These are phyloP conservation scores for Blastobotrys apis DNA, from an alignment of 1,139 yeast genomes.

Conservation along the genomic window DNA sequence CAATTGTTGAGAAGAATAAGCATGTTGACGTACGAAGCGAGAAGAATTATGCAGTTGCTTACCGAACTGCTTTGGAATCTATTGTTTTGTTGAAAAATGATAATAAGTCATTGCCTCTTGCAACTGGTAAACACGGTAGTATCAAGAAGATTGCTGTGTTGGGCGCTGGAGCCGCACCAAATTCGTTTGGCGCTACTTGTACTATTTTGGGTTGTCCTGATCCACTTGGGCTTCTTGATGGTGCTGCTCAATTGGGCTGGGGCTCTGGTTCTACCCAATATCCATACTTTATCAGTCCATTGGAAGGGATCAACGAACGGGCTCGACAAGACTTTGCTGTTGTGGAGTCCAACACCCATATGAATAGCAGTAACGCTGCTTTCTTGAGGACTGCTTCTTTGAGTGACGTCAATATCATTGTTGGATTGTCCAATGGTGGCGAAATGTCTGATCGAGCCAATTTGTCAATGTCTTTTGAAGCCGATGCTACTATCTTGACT, in stretches of 20 bases:
- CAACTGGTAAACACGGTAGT: slow-evolving; percentile 10
- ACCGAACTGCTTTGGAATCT: slow-evolving; percentile 55
- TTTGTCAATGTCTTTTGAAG: slow-evolving; percentile 55
- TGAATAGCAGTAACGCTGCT: slow-evolving; percentile 18
- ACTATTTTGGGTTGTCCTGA: slow-evolving; percentile 25
- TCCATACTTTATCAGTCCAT: slow-evolving; percentile 54
- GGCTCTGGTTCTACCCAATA: slow-evolving; percentile 47
- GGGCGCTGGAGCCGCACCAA: slow-evolving; percentile 22
- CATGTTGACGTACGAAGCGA: slow-evolving; percentile 52
- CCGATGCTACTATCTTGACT: slow-evolving; percentile 54
- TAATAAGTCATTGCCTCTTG: slow-evolving; percentile 50
- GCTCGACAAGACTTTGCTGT: slow-evolving; percentile 21
- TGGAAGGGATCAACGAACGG: slow-evolving; percentile 30
- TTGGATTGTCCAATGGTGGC: slow-evolving; percentile 43
- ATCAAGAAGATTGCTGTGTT: slow-evolving; percentile 3
- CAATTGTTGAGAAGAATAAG: slow-evolving; percentile 51
- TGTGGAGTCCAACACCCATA: slow-evolving; percentile 26
- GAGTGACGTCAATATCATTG: slow-evolving; percentile 46
- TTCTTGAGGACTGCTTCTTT: slow-evolving; percentile 46
- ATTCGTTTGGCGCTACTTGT: slow-evolving; percentile 49
- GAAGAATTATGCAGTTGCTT: slow-evolving; percentile 48
- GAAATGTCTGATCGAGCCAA: slow-evolving; percentile 64
- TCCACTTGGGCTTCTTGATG: slow-evolving; percentile 30
- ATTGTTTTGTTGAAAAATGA: slow-evolving; percentile 51
- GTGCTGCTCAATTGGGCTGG: slow-evolving; percentile 40